Evolutionary conservation across 1,139 yeast genomes (phyloP).

Genomic region (Geotrichum reessii): DNA sequence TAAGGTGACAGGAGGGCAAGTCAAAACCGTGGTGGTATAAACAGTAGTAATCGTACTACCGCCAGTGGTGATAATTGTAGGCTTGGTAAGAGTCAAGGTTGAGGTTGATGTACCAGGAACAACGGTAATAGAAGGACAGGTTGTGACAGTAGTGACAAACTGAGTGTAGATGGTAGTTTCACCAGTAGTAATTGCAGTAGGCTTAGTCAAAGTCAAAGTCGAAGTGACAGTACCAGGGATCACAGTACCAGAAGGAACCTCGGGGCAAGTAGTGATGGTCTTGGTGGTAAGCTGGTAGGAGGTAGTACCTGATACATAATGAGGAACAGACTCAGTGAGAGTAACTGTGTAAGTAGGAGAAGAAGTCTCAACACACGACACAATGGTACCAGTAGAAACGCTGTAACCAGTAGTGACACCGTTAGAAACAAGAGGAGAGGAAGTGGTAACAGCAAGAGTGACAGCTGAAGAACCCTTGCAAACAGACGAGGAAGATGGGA

Average conservation of each 20-base stretch:
- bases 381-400: not conserved
- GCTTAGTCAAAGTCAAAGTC: conserved; percentile 1
- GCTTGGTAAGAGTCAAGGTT: conserved; percentile 1
- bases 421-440: not conserved
- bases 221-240: conserved; percentile 1
- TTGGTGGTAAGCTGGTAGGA: conserved; percentile 1
- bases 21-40: not conserved
- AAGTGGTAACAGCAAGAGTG: not conserved
- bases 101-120: conserved; percentile 7
- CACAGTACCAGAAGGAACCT: conserved; percentile 5
- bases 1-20: conserved; percentile 4
- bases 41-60: not conserved
- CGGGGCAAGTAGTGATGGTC: conserved; percentile 14
- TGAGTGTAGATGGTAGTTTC: not conserved
- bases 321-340: conserved; percentile 5
- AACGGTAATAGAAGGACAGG: conserved; percentile 11
- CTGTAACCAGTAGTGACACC: not conserved
- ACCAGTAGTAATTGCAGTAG: not conserved
- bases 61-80: not conserved
- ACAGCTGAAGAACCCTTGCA: not conserved
- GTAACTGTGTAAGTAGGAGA: conserved; percentile 10
- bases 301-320: conserved; percentile 5
- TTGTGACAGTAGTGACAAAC: conserved; percentile 2
- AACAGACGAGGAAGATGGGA: not conserved
- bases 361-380: not conserved